phyloP scores from a whole-genome alignment of 768 basidiomycete species.

The Naganishia antarctica region DNA sequence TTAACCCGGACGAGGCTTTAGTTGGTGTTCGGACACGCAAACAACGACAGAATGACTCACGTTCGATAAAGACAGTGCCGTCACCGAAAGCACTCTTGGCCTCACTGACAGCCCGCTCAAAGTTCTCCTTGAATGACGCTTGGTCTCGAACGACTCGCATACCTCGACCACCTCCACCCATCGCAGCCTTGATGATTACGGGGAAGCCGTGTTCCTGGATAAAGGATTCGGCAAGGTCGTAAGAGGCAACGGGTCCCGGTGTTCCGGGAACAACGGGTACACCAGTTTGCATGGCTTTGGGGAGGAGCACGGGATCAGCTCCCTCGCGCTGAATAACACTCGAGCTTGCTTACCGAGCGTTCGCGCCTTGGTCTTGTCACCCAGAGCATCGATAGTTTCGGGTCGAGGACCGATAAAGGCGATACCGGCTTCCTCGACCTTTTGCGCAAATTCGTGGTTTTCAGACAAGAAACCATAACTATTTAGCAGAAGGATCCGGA shows the following conservation, averaged over 20 bases:
- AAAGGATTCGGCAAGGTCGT: slow-evolving; percentile 75
- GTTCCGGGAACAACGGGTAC: slow-evolving; percentile 98
- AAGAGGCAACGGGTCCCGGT: slow-evolving; percentile 80
- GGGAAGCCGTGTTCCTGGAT: slow-evolving; percentile 96
- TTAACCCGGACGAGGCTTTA: too few relatives aligned
- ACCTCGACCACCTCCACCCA: slow-evolving; percentile 97
- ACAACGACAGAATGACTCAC: slow-evolving; percentile 46
- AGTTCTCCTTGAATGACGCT: slow-evolving; percentile 79
- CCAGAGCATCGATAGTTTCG: slow-evolving; percentile 92
- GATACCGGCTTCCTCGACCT: slow-evolving; percentile 95
- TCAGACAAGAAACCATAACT: slow-evolving; percentile 98
- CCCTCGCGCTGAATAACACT: neutral
- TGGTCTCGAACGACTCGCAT: slow-evolving; percentile 98
- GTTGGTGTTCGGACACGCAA: too few relatives aligned
- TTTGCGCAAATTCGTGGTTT: slow-evolving; percentile 92
- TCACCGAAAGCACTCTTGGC: slow-evolving; percentile 96
- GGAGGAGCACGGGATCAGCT: slow-evolving; percentile 38
- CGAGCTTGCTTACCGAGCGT: slow-evolving; percentile 52
- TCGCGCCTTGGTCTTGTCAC: slow-evolving; percentile 98
- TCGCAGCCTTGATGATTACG: slow-evolving; percentile 98
- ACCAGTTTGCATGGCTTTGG: slow-evolving; percentile 70
- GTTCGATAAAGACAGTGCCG: slow-evolving; percentile 98
- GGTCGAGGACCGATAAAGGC: slow-evolving; percentile 94
- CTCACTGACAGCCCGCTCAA: slow-evolving; percentile 87
- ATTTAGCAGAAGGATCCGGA: neutral